phyloP scores from a whole-genome alignment of 2,329 filamentous ascomycete species.

The Cercospora sp. region DNA sequence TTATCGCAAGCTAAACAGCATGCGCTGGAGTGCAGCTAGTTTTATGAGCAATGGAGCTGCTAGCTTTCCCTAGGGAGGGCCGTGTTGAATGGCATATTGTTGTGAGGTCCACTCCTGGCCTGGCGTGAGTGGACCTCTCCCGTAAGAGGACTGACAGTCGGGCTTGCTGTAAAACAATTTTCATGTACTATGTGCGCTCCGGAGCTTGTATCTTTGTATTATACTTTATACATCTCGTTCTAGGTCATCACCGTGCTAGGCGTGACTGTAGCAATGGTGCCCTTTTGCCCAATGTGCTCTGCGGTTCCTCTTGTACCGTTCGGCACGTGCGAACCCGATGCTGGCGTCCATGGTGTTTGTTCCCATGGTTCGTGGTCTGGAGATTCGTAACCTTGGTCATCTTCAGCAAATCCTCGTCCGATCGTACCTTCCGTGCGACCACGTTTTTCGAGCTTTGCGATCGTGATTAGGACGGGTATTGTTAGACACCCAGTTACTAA shows the following conservation, averaged over 20 bases:
- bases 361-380: conserved; percentile 5
- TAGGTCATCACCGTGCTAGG: not conserved
- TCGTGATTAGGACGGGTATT: conserved; percentile 20
- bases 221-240: too few relatives aligned
- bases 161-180: too few relatives aligned
- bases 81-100: too few relatives aligned
- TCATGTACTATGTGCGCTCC: too few relatives aligned
- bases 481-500: conserved; percentile 23
- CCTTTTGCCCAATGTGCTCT: conserved; percentile 8
- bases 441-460: conserved; percentile 17
- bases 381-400: not conserved
- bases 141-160: too few relatives aligned
- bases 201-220: too few relatives aligned
- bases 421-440: conserved; percentile 14
- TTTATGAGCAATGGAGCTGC: too few relatives aligned
- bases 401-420: conserved; percentile 7
- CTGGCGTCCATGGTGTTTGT: conserved; percentile 9
- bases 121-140: too few relatives aligned
- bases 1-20: too few relatives aligned
- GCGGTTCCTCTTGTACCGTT: not conserved
- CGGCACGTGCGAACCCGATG: not conserved
- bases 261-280: conserved; percentile 2
- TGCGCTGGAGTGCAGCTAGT: too few relatives aligned
- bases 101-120: too few relatives aligned
- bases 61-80: too few relatives aligned